Evolutionary conservation across 768 basidiomycete genomes (phyloP), one percentile per base, ranked within the genome.

Genomic region (Boletus tomentosulus): DNA sequence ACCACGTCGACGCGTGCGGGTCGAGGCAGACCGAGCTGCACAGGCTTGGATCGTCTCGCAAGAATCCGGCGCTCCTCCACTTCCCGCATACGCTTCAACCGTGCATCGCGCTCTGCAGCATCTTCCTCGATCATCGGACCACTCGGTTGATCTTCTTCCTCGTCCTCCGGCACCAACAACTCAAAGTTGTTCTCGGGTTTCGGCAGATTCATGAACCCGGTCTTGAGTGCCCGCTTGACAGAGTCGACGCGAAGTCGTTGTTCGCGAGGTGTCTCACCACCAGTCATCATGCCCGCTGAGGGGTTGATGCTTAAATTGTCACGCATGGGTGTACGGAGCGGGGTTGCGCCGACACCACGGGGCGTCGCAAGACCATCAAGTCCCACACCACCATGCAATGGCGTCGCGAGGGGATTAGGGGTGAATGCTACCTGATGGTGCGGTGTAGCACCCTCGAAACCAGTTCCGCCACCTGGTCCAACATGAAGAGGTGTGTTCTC

Each of bases 101-200:
- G 78, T 2, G 86, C 89, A 68, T 98, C 96, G 13, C 95, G 78
- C 66, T 96, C 94, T 3, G 94, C 88, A 0, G 94, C 94, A 70
- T 99, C 97, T 69, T 98, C 93, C 55, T 85, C 88, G 0, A 19
- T 60, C 65, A 54, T 57, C 59, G 49, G 58, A 8, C 49, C 57
- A 24, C 47, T 59, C 11, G 37, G 52, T 12, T 62, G 64, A 5
- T 71, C 77, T 10, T 76, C 80, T 11, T 82, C 89, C 49, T 92
- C 89, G 16, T 92, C 89, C 60, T 96, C 95, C 3, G 91, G 92
- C 9, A 96, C 85, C 41, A 95, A 80, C 44, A 99, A 74, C 72
- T 98, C 95, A 62, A 98, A 98, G 70, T 98, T 96, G 69, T 98
- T 98, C 74, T 98, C 92, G 0, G 97, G 94, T 60, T 85, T 86